A percentile compares a stretch with the other conserved stretches of the same genome.
These are phyloP conservation scores for Fomitopsis pinicola DNA, from an alignment of 1,284 basidiomycete species.

Conservation along the genomic window DNA sequence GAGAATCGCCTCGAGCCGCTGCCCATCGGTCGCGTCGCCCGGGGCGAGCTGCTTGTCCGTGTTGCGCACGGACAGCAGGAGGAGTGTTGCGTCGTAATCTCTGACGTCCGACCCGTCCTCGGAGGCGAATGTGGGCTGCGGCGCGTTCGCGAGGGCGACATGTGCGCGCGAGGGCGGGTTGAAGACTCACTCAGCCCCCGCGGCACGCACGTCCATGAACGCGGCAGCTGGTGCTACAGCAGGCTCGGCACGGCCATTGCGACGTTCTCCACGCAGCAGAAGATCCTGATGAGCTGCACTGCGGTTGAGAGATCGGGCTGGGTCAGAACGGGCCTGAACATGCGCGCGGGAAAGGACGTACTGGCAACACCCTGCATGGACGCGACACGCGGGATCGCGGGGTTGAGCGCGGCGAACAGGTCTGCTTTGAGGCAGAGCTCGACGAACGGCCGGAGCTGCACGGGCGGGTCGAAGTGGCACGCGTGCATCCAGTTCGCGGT, in stretches of 20 bases:
- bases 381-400: not conserved
- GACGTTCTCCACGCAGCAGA: not conserved
- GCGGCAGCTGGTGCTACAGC: not conserved
- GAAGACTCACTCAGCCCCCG: constrained; percentile 38
- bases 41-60: constrained; percentile 80
- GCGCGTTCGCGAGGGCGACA: constrained; percentile 63
- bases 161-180: constrained; percentile 93
- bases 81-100: constrained; percentile 70
- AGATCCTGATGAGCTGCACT: not conserved
- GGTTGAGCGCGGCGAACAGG: not conserved
- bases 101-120: not conserved
- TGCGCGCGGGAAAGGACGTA: not conserved
- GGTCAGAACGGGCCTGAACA: not conserved
- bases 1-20: constrained; percentile 82
- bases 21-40: constrained; percentile 68
- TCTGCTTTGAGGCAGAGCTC: not conserved
- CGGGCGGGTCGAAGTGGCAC: not conserved
- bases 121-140: constrained; percentile 22
- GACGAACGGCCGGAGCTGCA: not conserved
- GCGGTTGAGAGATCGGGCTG: not conserved
- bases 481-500: not conserved
- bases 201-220: not conserved
- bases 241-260: not conserved
- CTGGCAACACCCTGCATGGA: not conserved
- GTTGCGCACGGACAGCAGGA: constrained; percentile 86